Conservation (phyloP, 192 early-diverging fungal species). For the Lobosporangium transversale region DNA sequence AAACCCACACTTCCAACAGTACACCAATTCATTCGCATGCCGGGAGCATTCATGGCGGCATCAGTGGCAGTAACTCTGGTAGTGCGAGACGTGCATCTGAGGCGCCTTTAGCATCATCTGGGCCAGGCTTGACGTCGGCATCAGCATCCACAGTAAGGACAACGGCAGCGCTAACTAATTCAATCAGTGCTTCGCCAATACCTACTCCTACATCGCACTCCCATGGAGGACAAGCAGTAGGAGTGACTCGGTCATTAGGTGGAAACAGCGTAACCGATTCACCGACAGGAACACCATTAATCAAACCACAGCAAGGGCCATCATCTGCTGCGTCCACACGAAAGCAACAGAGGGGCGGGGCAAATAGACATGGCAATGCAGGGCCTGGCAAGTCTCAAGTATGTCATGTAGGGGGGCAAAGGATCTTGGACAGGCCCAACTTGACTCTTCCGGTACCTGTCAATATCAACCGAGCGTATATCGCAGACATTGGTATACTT, state of each 20-base stretch:
- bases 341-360: conserved; percentile 1
- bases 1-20: not conserved
- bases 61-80: not conserved
- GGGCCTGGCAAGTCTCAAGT: conserved; percentile 18
- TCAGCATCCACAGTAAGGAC: conserved; percentile 10
- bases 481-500: conserved; percentile 63
- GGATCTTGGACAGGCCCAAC: conserved; percentile 43
- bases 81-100: conserved; percentile 37
- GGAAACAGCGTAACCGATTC: conserved; percentile 21
- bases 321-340: not conserved
- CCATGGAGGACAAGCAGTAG: not conserved
- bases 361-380: conserved; percentile 3
- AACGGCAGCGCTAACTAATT: conserved; percentile 15
- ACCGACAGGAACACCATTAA: conserved; percentile 32
- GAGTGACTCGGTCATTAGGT: conserved; percentile 15
- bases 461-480: conserved; percentile 65
- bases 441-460: conserved; percentile 64
- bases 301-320: conserved; percentile 29
- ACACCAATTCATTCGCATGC: conserved; percentile 35
- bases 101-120: not conserved
- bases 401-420: conserved; percentile 18
- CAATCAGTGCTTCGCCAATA: conserved; percentile 34
- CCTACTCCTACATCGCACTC: conserved; percentile 8
- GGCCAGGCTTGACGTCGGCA: not conserved
- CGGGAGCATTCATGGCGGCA: conserved; percentile 9